Conservation (phyloP, 805 yeast species). For the Ogataea thermomethanolica region DNA sequence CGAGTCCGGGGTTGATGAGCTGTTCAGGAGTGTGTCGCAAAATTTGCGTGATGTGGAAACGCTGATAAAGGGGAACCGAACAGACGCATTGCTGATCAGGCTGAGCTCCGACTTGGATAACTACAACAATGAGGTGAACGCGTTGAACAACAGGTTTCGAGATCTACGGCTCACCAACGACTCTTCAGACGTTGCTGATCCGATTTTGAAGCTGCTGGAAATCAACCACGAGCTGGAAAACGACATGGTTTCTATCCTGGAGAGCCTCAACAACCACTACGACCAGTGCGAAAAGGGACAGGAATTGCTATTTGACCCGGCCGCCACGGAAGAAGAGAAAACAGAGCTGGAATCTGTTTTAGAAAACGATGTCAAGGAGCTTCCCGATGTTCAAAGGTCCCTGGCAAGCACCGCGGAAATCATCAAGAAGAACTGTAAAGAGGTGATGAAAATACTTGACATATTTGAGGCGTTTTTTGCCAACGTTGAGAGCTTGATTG, state of each 20-base stretch:
- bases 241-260: constrained; percentile 66
- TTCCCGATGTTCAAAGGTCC: constrained; percentile 53
- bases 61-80: constrained; percentile 25
- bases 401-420: constrained; percentile 37
- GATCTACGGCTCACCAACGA: constrained; percentile 25
- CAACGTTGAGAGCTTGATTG: constrained; percentile 19
- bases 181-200: constrained; percentile 14
- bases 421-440: constrained; percentile 29
- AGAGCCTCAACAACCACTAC: constrained; percentile 74
- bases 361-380: constrained; percentile 50
- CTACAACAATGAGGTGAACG: constrained; percentile 25
- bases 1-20: constrained; percentile 35
- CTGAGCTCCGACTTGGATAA: constrained; percentile 26
- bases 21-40: constrained; percentile 31
- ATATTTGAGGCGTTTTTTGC: constrained; percentile 20
- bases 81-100: constrained; percentile 27
- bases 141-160: constrained; percentile 24
- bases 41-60: constrained; percentile 30
- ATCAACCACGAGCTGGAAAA: constrained; percentile 53
- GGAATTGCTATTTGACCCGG: constrained; percentile 33
- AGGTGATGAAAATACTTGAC: constrained; percentile 21
- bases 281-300: constrained; percentile 67
- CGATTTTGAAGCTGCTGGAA: constrained; percentile 25
- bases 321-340: constrained; percentile 30
- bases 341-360: constrained; percentile 45